Evolutionary conservation across 371 early-diverging fungal species (phyloP).

Genomic region (Lichtheimia ornata): DNA sequence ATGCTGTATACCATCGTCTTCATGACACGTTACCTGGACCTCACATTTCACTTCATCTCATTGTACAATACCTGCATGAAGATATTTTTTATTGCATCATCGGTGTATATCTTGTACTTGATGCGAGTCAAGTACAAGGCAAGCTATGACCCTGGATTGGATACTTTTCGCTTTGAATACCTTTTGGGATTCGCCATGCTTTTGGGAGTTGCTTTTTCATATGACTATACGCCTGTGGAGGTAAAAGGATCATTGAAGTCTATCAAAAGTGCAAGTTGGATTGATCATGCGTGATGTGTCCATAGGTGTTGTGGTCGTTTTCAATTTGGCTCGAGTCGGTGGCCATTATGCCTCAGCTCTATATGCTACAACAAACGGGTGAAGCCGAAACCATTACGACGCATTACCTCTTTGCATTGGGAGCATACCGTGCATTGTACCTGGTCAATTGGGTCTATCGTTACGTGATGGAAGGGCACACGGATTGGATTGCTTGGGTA

Average conservation of each 20-base stretch:
- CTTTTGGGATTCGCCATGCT: conserved; percentile 71
- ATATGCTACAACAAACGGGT: conserved; percentile 93
- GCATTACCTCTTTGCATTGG: conserved; percentile 97
- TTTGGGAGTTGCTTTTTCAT: conserved; percentile 72
- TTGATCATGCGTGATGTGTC: background rate
- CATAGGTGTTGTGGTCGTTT: conserved; percentile 87
- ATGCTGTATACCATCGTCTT: conserved; percentile 92
- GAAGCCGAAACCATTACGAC: conserved; percentile 99
- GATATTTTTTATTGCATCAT: conserved; percentile 87
- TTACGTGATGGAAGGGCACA: conserved; percentile 70
- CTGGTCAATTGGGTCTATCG: conserved; percentile 97
- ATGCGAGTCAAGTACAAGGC: conserved; percentile 88
- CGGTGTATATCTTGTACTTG: conserved; percentile 88
- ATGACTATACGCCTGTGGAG: conserved; percentile 71
- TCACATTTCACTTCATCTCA: conserved; percentile 73
- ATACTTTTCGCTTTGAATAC: conserved; percentile 90
- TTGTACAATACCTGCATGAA: conserved; percentile 97
- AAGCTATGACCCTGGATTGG: conserved; percentile 89
- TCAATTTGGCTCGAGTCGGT: conserved; percentile 97
- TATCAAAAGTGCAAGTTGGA: background rate
- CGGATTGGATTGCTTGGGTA: conserved; percentile 76
- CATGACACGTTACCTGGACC: conserved; percentile 92
- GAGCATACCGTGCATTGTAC: conserved; percentile 96
- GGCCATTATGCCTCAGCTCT: conserved; percentile 98
- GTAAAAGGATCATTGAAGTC: conserved; percentile 26